Base-by-base conservation (phyloP, 805 yeast species). In the Metschnikowia continentalis region DNA sequence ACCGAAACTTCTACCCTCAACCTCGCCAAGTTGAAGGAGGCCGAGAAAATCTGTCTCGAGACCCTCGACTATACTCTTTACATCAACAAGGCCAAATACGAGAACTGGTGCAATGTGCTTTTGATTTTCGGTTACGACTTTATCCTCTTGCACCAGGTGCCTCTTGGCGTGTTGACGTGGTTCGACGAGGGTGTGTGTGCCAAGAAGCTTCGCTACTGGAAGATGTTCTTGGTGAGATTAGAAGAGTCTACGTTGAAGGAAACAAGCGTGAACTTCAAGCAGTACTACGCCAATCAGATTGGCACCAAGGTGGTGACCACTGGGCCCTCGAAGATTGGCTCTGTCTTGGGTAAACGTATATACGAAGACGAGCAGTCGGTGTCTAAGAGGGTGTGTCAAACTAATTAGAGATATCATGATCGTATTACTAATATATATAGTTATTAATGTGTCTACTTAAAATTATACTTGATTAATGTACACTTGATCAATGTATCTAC, bases 51-150 rank as follows among this genome's bases (percentile, higher is more conserved):
- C 6, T 71, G 86, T 19, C 75, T 88, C 55, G 61, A 67, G 36
- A 65, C 76, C 6, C 71, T 88, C 48, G 75, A 82, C 59, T 87
- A 84, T 71, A 71, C 79, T 39, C 62, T 85, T 32, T 79, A 76
- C 63, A 71, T 88, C 40, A 78, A 80, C 42, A 73, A 69, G 26
- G 64, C 65, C 20, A 71, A 72, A 37, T 83, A 79, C 60, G 76
- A 72, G 51, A 72, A 72, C 54, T 74, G 77, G 77, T 74, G 78
- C 60, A 72, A 74, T 54, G 63, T 72, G 39, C 61, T 74, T 26
- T 58, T 69, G 38, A 71, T 74, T 30, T 72, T 74, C 54, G 76
- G 76, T 14, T 74, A 74, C 54, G 77, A 74, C 54, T 74, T 74
- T 46, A 70, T 74, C 42, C 63, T 64, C 51, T 51, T 53, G 49